Evolutionary conservation across 768 basidiomycete genomes (phyloP).

Genomic region (Lentinula raphanica): DNA sequence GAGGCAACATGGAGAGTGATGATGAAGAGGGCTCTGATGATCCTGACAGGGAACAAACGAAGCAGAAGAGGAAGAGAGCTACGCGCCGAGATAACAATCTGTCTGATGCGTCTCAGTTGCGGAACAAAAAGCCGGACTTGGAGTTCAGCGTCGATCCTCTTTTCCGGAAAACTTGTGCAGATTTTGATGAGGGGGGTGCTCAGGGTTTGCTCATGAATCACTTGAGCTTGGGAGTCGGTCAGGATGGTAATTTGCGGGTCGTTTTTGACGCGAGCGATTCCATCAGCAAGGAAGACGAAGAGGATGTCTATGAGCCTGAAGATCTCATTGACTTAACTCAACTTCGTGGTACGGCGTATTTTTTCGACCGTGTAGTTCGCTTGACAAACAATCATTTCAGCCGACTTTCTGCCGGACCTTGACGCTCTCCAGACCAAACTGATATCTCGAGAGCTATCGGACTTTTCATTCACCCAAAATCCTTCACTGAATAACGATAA

Average conservation of each 20-base stretch:
- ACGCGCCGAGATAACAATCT: constrained; percentile 78
- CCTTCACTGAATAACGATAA: constrained; percentile 57
- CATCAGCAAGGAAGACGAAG: constrained; percentile 65
- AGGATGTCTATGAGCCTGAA: constrained; percentile 66
- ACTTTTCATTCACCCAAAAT: constrained; percentile 79
- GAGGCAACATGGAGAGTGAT: constrained; percentile 46
- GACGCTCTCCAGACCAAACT: constrained; percentile 57
- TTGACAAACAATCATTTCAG: constrained; percentile 25
- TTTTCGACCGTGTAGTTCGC: background rate
- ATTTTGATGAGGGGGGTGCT: constrained; percentile 98
- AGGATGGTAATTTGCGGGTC: constrained; percentile 79
- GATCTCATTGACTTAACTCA: constrained; percentile 62
- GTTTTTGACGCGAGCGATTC: constrained; percentile 97
- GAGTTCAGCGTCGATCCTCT: constrained; percentile 96
- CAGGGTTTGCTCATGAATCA: constrained; percentile 97
- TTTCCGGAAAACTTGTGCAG: constrained; percentile 95
- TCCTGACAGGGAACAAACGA: constrained; percentile 60
- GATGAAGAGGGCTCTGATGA: constrained; percentile 62
- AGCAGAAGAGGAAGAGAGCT: constrained; percentile 57
- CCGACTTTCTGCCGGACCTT: constrained; percentile 70
- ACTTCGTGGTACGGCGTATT: constrained; percentile 51
- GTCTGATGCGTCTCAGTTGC: constrained; percentile 73
- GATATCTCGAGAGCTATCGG: constrained; percentile 76
- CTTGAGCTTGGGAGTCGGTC: constrained; percentile 68
- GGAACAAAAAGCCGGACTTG: constrained; percentile 89